phyloP scores from a whole-genome alignment of 2,329 filamentous ascomycete species.

The Akanthomyces dipterigenus region DNA sequence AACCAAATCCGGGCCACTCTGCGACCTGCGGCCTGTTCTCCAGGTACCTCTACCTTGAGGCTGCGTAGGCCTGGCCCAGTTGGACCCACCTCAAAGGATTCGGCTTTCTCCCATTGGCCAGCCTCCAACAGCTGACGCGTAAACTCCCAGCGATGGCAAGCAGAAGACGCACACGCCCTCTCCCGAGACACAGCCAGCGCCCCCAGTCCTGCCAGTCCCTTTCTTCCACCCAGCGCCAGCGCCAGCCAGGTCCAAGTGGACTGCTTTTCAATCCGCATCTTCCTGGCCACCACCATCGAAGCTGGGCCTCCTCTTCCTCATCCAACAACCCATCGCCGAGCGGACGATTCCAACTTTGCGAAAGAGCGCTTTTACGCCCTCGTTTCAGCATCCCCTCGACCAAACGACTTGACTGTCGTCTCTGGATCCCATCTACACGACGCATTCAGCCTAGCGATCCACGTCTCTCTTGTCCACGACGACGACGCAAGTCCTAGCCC shows the following conservation, averaged over 20 bases:
- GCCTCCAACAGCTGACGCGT: slow-evolving; percentile 26
- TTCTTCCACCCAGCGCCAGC: background rate
- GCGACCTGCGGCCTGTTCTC: background rate
- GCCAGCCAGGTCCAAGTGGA: background rate
- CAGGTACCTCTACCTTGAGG: slow-evolving; percentile 12
- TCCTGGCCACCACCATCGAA: background rate
- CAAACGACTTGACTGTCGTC: slow-evolving; percentile 3
- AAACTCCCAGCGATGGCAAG: slow-evolving; percentile 17
- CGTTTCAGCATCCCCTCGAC: slow-evolving; percentile 3
- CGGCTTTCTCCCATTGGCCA: slow-evolving; percentile 18
- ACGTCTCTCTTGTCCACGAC: background rate
- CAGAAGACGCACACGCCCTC: slow-evolving; percentile 13
- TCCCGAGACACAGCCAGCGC: slow-evolving; percentile 12
- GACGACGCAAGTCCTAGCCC: slow-evolving; percentile 1
- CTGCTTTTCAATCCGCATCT: slow-evolving; percentile 10
- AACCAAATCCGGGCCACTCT: background rate
- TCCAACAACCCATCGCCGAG: slow-evolving; percentile 7
- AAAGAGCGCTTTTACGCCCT: slow-evolving; percentile 6
- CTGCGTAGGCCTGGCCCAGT: slow-evolving; percentile 12
- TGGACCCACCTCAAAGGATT: slow-evolving; percentile 5
- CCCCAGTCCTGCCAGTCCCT: slow-evolving; percentile 1
- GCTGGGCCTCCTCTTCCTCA: background rate
- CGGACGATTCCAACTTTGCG: slow-evolving; percentile 4
- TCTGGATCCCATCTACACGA: background rate
- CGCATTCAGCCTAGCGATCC: background rate